Conservation (phyloP, 257 asterid species). For the Petunia secreta region DNA sequence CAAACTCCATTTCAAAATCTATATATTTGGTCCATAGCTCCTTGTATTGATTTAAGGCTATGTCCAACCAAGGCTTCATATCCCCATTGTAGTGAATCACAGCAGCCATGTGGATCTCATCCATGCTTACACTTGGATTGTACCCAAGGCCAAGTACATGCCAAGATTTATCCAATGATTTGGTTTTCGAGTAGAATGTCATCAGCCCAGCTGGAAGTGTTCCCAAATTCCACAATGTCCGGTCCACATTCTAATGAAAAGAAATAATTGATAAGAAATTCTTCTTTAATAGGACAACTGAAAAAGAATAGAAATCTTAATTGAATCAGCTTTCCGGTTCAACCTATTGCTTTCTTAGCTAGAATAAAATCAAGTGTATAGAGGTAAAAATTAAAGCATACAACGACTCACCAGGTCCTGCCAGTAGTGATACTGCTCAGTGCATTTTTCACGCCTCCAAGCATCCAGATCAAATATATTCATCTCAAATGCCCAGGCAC, state of each 20-base stretch:
- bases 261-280: not conserved
- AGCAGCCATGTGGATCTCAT: constrained; percentile 88
- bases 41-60: constrained; percentile 91
- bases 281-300: not conserved
- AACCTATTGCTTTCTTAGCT: constrained; percentile 14
- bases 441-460: constrained; percentile 81
- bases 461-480: constrained; percentile 91
- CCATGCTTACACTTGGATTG: constrained; percentile 95
- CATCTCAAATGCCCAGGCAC: constrained; percentile 99
- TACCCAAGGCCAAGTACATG: constrained; percentile 88
- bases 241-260: constrained; percentile 73
- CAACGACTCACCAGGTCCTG: constrained; percentile 68
- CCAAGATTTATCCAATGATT: constrained; percentile 92
- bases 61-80: constrained; percentile 99
- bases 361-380: not conserved
- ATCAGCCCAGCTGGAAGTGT: constrained; percentile 86
- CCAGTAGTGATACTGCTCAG: constrained; percentile 90
- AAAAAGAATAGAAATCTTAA: not conserved
- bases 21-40: constrained; percentile 93
- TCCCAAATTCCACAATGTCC: constrained; percentile 76
- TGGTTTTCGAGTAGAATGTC: constrained; percentile 79
- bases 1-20: constrained; percentile 86
- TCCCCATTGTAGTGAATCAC: constrained; percentile 95
- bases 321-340: constrained; percentile 15
- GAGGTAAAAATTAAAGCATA: not conserved